Base-by-base conservation (phyloP, 129 eudicot species). In the Chrysanthemum makinoi region DNA sequence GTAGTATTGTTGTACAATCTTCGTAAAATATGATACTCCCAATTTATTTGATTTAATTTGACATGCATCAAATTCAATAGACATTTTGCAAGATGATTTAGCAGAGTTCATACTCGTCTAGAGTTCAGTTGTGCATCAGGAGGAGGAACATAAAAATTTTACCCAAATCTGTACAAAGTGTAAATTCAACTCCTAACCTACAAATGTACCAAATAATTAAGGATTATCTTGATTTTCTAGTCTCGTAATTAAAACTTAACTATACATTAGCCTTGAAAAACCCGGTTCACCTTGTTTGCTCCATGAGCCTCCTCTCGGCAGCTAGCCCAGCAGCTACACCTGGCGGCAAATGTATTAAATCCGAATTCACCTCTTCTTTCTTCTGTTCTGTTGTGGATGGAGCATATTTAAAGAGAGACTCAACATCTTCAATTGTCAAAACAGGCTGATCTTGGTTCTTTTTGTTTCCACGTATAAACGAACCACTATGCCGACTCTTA, bases 371-470 rank as follows among this genome's bases (percentile, higher is more conserved):
- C 39, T 59, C 82, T 69, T 84, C 83, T 16, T 73, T 56, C 10
- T 4, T 14, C 35, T 39, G 77, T 52, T 67, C 68, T 53, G 48
- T 57, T 49, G 83, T 65, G 55, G 87, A 73, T 47, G 88, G 83
- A 28, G 83, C 79, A 14, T 82, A 85, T 77, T 83, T 75, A 73
- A 94, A 89, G 62, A 94, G 77, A 70, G 97, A 90, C 66, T 94
- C 93, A 4, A 94, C 90, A 60, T 94, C 98, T 75, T 75, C 84
- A 30, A 94, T 83, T 0, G 98, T 94, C 78, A 94, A 77, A 44
- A 81, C 69, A n/a, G 96, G 96, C 68, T 89, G 91, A 84, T 94
- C 98, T 77, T 82, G 89, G 80, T 88, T 90, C 85, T 86, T 94
- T 75, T 86, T 86, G 77, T 94, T 94, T 72, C 96, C 95, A 13